These are phyloP conservation scores for Paraphysoderma sedebokerense DNA, from an alignment of 371 early-diverging fungal genomes.

Conservation along the genomic window DNA sequence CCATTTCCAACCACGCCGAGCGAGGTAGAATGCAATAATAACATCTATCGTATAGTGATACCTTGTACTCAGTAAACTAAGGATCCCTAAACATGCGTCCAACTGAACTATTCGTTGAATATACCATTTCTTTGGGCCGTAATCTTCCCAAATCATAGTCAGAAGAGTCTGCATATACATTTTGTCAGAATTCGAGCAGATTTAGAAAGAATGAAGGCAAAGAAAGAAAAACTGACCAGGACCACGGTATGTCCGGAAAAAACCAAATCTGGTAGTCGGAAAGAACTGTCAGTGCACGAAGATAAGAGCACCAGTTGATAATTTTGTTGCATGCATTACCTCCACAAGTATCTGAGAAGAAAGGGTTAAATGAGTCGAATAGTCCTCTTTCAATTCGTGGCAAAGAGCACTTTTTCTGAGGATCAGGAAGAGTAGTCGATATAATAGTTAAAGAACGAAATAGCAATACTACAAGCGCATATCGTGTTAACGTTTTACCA, in stretches of 20 bases:
- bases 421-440: neutral
- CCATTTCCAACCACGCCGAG: neutral
- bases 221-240: neutral
- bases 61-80: neutral
- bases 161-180: neutral
- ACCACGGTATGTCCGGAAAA: neutral
- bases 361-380: neutral
- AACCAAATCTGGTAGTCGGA: neutral
- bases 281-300: neutral
- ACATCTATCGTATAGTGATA: neutral
- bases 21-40: neutral
- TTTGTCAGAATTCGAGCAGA: neutral
- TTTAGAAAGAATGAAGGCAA: neutral
- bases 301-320: neutral
- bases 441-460: neutral
- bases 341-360: neutral
- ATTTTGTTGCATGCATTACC: neutral
- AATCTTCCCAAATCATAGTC: neutral
- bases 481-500: no score
- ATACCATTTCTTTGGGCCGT: neutral
- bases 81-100: neutral
- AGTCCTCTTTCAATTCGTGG: neutral
- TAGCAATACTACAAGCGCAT: no score
- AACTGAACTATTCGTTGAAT: neutral
- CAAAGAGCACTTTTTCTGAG: neutral